Percentiles rank a stretch among this genome's conserved stretches.
phyloP scores from a whole-genome alignment of 2,329 filamentous ascomycete genomes.

The Penicillium crustosum region DNA sequence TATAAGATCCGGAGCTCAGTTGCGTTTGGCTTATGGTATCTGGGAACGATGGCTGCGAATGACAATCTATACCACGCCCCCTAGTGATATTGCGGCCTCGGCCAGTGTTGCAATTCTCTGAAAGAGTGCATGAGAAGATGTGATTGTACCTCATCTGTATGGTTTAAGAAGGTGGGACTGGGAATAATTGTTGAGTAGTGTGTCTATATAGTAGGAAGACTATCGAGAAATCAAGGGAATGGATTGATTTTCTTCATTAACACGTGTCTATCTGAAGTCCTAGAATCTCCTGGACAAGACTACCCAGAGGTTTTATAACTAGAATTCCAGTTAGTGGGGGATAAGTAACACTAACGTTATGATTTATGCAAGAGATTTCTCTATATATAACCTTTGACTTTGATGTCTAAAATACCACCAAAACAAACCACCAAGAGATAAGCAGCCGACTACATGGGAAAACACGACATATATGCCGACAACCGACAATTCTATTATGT shows the following conservation, averaged over 20 bases:
- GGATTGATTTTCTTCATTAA: neutral
- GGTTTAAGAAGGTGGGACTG: neutral
- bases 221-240: neutral
- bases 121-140: too few relatives aligned
- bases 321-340: neutral
- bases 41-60: too few relatives aligned
- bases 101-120: too few relatives aligned
- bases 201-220: neutral
- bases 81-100: too few relatives aligned
- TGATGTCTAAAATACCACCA: neutral
- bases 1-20: too few relatives aligned
- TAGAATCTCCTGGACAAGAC: neutral
- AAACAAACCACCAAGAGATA: neutral
- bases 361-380: neutral
- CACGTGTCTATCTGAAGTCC: neutral
- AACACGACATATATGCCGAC: neutral
- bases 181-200: neutral
- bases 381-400: too few relatives aligned
- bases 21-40: too few relatives aligned
- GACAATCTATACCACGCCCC: too few relatives aligned
- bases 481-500: slow-evolving; percentile 8
- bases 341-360: neutral
- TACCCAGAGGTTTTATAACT: neutral
- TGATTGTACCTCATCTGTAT: neutral
- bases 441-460: neutral